Conservation (phyloP, 192 early-diverging fungal genomes). For the Pilaira anomala region DNA sequence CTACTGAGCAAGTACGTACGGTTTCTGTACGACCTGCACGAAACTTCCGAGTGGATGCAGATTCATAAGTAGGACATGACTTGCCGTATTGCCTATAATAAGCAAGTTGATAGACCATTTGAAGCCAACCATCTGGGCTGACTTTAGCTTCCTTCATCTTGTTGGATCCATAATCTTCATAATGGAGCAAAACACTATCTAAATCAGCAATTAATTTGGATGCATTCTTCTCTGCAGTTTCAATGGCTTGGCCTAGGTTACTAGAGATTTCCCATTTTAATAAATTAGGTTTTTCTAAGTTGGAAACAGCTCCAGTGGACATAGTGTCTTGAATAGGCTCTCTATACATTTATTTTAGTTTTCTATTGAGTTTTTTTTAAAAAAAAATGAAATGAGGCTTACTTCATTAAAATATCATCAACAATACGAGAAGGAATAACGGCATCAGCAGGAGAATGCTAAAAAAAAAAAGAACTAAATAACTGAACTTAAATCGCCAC, state of each 20-base stretch:
- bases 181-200: slow-evolving; percentile 67
- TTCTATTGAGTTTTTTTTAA: not conserved
- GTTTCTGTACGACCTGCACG: slow-evolving; percentile 92
- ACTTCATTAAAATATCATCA: slow-evolving; percentile 66
- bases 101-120: slow-evolving; percentile 86
- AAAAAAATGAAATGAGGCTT: slow-evolving; percentile 21
- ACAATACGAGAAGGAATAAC: slow-evolving; percentile 82
- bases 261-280: slow-evolving; percentile 69
- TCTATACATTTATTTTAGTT: not conserved
- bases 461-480: not conserved
- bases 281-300: slow-evolving; percentile 53
- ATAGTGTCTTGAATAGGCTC: slow-evolving; percentile 21
- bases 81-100: slow-evolving; percentile 72
- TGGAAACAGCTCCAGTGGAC: slow-evolving; percentile 21
- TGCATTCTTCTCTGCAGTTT: slow-evolving; percentile 62
- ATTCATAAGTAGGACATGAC: slow-evolving; percentile 72
- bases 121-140: slow-evolving; percentile 89
- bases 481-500: slow-evolving; percentile 1
- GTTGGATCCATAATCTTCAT: slow-evolving; percentile 72
- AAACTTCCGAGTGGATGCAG: slow-evolving; percentile 69
- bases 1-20: slow-evolving; percentile 73
- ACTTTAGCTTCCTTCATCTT: slow-evolving; percentile 81
- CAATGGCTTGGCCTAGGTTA: slow-evolving; percentile 52
- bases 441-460: slow-evolving; percentile 91
- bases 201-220: slow-evolving; percentile 64